Base-by-base conservation (phyloP, 345 rosid genomes). In the Eucalyptus sideroxylon region DNA sequence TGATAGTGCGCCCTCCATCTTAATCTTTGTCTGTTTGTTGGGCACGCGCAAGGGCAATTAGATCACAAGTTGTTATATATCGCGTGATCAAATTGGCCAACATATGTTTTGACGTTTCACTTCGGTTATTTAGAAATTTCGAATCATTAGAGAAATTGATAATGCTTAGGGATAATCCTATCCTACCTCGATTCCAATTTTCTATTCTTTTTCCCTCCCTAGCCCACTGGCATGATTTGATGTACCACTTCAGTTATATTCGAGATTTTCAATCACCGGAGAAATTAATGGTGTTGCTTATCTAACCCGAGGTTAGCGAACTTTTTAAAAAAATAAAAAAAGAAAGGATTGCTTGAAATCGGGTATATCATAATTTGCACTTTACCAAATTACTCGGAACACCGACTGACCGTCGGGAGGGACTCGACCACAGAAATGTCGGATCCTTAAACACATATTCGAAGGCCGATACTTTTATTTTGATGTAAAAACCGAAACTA, bases 71-170 rank as follows among this genome's bases (percentile, higher is more conserved):
- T 27, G 9, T 37, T 11, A 21, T 26, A 6, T 2, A 7, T 40
- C 6, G 83, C 9, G 83, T 6, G 27, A 2, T 2, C 12, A 11
- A 8, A 19, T 19, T 9, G 24, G 82, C 13, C 8, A 4, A 34
- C 26, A 10, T 31, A 5, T 34, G 1, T 9, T 19, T 10, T 17
- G 45, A 37, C 26, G 0, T 19, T 0, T 3, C 15, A 13, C 45
- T 21, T 37, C 45, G 3, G 2, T 72, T 37, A 19, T 19, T 19
- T 37, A 4, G 8, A 19, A 23, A 72, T 19, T 10, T 72, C 1
- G 27, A 72, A 21, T 37, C 5, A 1, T 9, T 3, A 3, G 82
- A 34, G 45, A 72, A 19, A 16, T 53, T 9, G 8, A 34, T 3
- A 11, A 16, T 40, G 2, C 13, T 69, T 31, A 6, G 7, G 2